phyloP scores from a whole-genome alignment of 768 basidiomycete species.

The Lactarius deliciosus region DNA sequence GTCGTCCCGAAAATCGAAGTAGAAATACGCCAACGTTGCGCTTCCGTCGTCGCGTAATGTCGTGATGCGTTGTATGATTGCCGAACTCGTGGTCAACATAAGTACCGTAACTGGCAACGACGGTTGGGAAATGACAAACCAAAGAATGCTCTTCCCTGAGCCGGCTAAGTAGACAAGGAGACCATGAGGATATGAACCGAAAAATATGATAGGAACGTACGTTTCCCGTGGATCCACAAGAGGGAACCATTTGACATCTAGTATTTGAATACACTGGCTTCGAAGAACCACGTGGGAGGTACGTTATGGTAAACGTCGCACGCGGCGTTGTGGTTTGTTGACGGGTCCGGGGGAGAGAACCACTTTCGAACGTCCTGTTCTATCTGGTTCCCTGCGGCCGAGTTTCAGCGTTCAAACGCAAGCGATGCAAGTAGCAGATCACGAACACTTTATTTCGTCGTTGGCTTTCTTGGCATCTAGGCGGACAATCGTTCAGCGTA shows the following conservation, averaged over 20 bases:
- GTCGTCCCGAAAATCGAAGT: slow-evolving; percentile 1
- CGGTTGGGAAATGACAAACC: background rate
- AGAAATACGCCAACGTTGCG: background rate
- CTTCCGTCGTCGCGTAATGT: background rate
- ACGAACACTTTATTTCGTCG: background rate
- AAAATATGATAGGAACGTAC: background rate
- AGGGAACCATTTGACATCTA: background rate
- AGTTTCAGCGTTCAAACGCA: background rate
- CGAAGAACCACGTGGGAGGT: background rate
- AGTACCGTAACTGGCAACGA: background rate
- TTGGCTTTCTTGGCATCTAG: background rate
- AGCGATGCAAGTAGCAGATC: background rate
- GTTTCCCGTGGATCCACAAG: background rate
- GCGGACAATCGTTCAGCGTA: background rate
- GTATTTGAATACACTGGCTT: background rate
- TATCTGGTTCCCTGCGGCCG: background rate
- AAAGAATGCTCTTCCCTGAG: background rate
- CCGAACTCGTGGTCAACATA: background rate
- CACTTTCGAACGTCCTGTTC: background rate
- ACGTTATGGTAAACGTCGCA: background rate
- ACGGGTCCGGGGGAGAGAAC: background rate
- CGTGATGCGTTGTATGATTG: background rate
- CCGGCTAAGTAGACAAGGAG: background rate
- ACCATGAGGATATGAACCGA: fast-evolving
- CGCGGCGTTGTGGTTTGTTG: background rate